phyloP scores from a whole-genome alignment of 768 basidiomycete species.

The Termitomyces sp. region DNA sequence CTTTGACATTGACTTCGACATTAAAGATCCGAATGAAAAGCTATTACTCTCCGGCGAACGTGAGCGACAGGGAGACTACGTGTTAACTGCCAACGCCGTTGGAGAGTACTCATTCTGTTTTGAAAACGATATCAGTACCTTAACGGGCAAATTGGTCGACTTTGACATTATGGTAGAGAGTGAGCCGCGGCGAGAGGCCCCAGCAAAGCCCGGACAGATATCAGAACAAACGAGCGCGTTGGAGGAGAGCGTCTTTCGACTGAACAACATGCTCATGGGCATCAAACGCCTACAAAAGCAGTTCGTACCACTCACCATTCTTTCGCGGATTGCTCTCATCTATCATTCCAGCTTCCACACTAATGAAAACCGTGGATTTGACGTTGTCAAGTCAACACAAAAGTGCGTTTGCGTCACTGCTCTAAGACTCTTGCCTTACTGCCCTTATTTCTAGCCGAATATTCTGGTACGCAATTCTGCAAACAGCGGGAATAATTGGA shows the following conservation, averaged over 20 bases:
- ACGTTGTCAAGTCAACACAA: constrained; percentile 85
- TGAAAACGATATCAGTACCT: constrained; percentile 93
- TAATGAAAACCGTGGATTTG: constrained; percentile 90
- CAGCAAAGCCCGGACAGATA: constrained; percentile 84
- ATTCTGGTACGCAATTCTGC: constrained; percentile 90
- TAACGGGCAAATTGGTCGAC: constrained; percentile 92
- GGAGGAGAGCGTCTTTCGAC: constrained; percentile 92
- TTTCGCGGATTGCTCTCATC: background rate
- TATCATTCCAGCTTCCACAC: constrained; percentile 74
- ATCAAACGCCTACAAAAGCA: constrained; percentile 94
- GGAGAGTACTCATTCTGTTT: constrained; percentile 97
- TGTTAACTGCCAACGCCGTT: constrained; percentile 88
- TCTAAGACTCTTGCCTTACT: background rate
- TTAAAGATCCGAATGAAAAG: constrained; percentile 88
- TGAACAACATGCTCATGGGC: constrained; percentile 81
- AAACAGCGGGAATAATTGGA: constrained; percentile 69
- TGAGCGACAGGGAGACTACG: constrained; percentile 95
- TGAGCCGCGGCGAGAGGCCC: constrained; percentile 85
- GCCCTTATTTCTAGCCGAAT: constrained; percentile 50
- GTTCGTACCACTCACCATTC: constrained; percentile 40
- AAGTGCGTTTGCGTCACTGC: constrained; percentile 39
- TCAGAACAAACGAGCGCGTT: constrained; percentile 88
- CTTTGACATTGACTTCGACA: constrained; percentile 92
- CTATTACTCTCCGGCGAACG: constrained; percentile 81
- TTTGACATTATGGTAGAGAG: constrained; percentile 99